phyloP scores from a whole-genome alignment of 129 eudicot species.

The Flaveria bidentis region DNA sequence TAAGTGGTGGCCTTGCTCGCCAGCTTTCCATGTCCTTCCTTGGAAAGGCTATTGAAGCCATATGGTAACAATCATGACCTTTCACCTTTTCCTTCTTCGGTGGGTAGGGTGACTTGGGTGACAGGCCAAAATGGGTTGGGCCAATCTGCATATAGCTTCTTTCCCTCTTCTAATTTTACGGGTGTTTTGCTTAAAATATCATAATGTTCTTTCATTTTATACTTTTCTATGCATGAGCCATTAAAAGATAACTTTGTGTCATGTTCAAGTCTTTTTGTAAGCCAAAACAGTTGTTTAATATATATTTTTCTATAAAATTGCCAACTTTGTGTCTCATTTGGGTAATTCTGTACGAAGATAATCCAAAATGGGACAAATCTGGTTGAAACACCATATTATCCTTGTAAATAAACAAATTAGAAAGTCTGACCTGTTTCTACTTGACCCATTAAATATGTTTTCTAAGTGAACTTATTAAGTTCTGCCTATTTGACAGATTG shows the following conservation, averaged over 20 bases:
- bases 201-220: not conserved
- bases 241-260: not conserved
- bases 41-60: slow-evolving; percentile 87
- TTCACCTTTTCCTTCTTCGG: not conserved
- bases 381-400: not conserved
- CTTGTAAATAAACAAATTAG: not conserved
- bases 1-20: slow-evolving; percentile 86
- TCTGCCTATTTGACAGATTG: not conserved
- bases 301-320: too few relatives aligned
- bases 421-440: not conserved
- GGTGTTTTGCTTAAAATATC: not conserved
- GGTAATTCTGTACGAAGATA: not conserved
- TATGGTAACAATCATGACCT: slow-evolving; percentile 43
- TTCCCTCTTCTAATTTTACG: not conserved
- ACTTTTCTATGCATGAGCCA: not conserved
- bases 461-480: not conserved
- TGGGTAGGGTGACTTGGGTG: not conserved
- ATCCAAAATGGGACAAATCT: not conserved
- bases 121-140: not conserved
- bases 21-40: slow-evolving; percentile 80
- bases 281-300: not conserved
- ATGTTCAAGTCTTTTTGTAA: not conserved
- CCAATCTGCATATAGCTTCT: too few relatives aligned
- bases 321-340: not conserved
- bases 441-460: not conserved